phyloP scores from a whole-genome alignment of 352 stramenopile species.

The Phytopythium oedochilum region DNA sequence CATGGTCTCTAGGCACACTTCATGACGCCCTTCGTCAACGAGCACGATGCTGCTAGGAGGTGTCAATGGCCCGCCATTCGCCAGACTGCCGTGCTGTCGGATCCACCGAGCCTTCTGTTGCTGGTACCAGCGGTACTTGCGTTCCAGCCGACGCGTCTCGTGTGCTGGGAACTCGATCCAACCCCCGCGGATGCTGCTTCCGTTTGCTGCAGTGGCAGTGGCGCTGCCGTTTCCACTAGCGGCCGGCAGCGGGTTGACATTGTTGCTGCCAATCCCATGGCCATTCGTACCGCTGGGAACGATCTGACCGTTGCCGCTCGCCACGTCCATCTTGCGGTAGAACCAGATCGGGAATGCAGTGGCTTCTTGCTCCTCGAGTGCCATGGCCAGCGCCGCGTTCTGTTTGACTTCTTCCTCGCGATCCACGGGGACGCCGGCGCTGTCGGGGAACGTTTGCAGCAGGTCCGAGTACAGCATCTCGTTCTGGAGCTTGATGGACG shows the following conservation, averaged over 20 bases:
- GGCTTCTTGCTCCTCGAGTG: constrained; percentile 47
- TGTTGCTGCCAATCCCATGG: constrained; percentile 6
- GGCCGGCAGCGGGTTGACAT: background rate
- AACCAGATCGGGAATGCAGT: constrained; percentile 80
- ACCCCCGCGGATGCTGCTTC: constrained; percentile 11
- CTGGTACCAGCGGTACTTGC: constrained; percentile 64
- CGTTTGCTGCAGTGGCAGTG: constrained; percentile 17
- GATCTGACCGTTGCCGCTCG: constrained; percentile 26
- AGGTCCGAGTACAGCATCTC: constrained; percentile 78
- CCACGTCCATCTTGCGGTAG: constrained; percentile 58
- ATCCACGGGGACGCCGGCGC: constrained; percentile 39
- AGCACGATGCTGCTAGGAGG: constrained; percentile 51
- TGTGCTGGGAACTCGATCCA: constrained; percentile 80
- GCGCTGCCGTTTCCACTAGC: constrained; percentile 2
- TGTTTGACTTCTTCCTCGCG: constrained; percentile 27
- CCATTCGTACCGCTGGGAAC: constrained; percentile 25
- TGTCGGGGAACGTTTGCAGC: constrained; percentile 43
- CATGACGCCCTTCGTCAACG: constrained; percentile 78
- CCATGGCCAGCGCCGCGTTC: constrained; percentile 31
- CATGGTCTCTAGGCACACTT: constrained; percentile 77
- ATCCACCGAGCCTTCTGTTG: constrained; percentile 30
- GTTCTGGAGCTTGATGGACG: constrained; percentile 80
- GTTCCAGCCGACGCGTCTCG: constrained; percentile 66
- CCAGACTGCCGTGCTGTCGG: constrained; percentile 1
- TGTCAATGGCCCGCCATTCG: constrained; percentile 19